Conservation (phyloP, 1,284 basidiomycete genomes). For the Puccinia coronata region DNA sequence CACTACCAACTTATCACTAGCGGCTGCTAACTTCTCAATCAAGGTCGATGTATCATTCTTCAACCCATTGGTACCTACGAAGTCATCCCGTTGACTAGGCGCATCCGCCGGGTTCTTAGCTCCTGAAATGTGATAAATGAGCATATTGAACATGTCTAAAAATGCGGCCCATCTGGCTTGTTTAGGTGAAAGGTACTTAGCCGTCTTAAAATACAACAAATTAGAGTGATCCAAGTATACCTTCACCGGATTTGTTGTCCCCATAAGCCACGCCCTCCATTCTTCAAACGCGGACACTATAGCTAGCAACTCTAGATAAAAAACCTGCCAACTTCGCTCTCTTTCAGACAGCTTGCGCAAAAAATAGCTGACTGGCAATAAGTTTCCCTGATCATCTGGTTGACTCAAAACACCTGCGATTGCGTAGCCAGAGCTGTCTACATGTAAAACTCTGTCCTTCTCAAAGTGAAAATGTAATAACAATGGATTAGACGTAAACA, state of each 20-base stretch:
- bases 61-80: too few relatives aligned
- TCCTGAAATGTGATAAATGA: slow-evolving; percentile 14
- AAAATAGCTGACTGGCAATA: slow-evolving; percentile 44
- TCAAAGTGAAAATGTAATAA: slow-evolving; percentile 35
- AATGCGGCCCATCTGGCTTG: not conserved
- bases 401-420: slow-evolving; percentile 50
- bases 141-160: not conserved
- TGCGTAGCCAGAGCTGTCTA: slow-evolving; percentile 50
- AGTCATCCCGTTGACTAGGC: not conserved
- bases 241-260: too few relatives aligned
- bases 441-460: slow-evolving; percentile 53
- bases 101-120: slow-evolving; percentile 8
- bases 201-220: too few relatives aligned
- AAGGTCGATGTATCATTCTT: too few relatives aligned
- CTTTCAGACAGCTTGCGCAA: not conserved
- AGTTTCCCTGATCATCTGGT: too few relatives aligned
- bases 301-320: too few relatives aligned
- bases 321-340: too few relatives aligned
- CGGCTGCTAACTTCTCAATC: too few relatives aligned
- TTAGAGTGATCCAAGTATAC: too few relatives aligned
- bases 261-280: too few relatives aligned
- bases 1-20: too few relatives aligned
- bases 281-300: too few relatives aligned
- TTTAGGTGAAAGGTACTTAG: not conserved
- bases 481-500: not conserved